Evolutionary conservation across 441 rosid genomes (phyloP), one percentile per base, ranked within the genome.

Genomic region (Corymbia calophylla): DNA sequence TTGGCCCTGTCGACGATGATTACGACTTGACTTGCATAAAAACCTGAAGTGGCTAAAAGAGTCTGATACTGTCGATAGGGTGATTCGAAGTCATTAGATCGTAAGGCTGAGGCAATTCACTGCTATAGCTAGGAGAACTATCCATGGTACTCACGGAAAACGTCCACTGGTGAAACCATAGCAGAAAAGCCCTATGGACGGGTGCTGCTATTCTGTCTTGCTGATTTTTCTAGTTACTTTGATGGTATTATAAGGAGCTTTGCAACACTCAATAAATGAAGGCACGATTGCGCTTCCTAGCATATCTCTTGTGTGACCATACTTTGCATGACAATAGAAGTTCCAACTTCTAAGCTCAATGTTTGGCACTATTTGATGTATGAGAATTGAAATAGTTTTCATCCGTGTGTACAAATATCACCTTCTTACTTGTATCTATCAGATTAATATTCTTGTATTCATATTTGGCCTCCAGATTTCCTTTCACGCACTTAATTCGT

Each of bases 401-500:
- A 80, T 80, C 81, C 35, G 4, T 4, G 89, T 81, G 44, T 87
- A 6, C 39, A 17, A n/a, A 84, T 62, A 51, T 73, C 2, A 31
- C 85, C 90, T 80, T 51, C 35, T 82, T 81, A 58, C 89, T 56
- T 1, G n/a, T 6, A 29, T 47, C 7, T 29, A 1, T 73, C 15
- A 7, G 19, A 51, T 85, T 1, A 49, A 0, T 25, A 18, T 54
- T 25, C 68, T 47, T 9, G 58, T 82, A 25, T 16, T 55, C 7
- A 1, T 88, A 32, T 27, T 88, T 3, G 18, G 31, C 66, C 10
- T 92, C 88, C 95, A 96, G 98, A 91, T 96, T 80, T 94, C 91
- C 84, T 93, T 97, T 54, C 97, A 95, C 87, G 94, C 98, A 2
- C 93, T 98, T 8, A 96, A 98, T 93, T 94, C 97, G 18, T 96